Evolutionary conservation across 2,329 filamentous ascomycete species (phyloP).

Genomic region (Aaosphaeria pasadenensis): DNA sequence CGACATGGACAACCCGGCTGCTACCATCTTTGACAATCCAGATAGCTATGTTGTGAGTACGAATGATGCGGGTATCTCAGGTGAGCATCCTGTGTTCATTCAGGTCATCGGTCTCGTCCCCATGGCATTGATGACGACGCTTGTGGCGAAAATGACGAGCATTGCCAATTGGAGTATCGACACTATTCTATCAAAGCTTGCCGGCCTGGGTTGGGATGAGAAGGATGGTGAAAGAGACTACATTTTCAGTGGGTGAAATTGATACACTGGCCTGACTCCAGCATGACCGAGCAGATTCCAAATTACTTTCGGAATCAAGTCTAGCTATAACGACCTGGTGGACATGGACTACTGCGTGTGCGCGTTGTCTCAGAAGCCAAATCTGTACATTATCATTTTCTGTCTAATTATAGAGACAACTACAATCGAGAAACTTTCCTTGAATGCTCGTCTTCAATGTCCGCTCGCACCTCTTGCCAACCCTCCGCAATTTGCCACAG

Average conservation of each 20-base stretch:
- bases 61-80: not conserved
- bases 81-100: slow-evolving; percentile 19
- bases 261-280: too few relatives aligned
- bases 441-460: slow-evolving; percentile 1
- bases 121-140: slow-evolving; percentile 20
- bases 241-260: too few relatives aligned
- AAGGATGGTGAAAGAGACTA: not conserved
- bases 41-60: not conserved
- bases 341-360: too few relatives aligned
- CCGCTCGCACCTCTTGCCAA: slow-evolving; percentile 26
- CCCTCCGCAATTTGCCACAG: slow-evolving; percentile 21
- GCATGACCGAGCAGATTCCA: too few relatives aligned
- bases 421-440: too few relatives aligned
- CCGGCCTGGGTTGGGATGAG: not conserved
- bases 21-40: slow-evolving; percentile 2
- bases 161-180: slow-evolving; percentile 7
- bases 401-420: too few relatives aligned
- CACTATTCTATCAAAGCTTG: not conserved
- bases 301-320: too few relatives aligned
- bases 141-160: slow-evolving; percentile 6
- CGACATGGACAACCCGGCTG: slow-evolving; percentile 4
- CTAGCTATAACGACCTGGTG: too few relatives aligned
- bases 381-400: too few relatives aligned
- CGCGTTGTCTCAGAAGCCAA: too few relatives aligned
- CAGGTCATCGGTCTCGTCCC: slow-evolving; percentile 24